A percentile compares a stretch with the other conserved stretches of the same genome.
These are phyloP conservation scores for Hypoxylon lienhwacheense DNA, from an alignment of 495 filamentous ascomycete genomes.

Conservation along the genomic window DNA sequence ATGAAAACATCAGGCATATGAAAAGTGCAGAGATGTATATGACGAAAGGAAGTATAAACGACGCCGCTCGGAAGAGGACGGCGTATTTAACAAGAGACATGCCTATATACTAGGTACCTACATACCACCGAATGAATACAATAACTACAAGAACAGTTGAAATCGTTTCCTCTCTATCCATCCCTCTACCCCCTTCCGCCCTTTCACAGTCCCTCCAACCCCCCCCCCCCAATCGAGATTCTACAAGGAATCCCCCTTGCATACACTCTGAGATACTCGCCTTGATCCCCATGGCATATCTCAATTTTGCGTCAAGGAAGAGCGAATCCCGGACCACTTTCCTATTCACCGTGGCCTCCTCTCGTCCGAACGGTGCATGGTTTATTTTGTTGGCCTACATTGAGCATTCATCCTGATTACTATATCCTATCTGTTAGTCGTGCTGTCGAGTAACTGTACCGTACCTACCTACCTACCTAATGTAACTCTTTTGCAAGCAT, in stretches of 20 bases:
- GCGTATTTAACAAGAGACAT: conserved; percentile 8
- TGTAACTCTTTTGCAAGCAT: no score
- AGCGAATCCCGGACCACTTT: conserved; percentile 29
- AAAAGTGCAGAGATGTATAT: conserved; percentile 18
- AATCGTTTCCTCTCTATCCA: neutral
- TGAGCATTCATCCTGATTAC: conserved; percentile 18
- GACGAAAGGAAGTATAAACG: conserved; percentile 29
- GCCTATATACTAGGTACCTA: conserved; percentile 11
- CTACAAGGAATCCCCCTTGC: conserved; percentile 26
- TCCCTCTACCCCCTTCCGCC: neutral
- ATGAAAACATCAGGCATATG: conserved; percentile 15
- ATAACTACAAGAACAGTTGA: conserved; percentile 9
- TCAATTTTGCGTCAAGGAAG: conserved; percentile 44
- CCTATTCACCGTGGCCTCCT: conserved; percentile 31
- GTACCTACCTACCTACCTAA: no score
- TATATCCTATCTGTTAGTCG: neutral
- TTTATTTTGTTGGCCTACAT: conserved; percentile 35
- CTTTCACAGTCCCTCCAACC: neutral
- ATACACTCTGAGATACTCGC: conserved; percentile 42
- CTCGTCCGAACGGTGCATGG: conserved; percentile 24
- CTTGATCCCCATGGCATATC: conserved; percentile 36
- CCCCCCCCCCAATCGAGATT: neutral
- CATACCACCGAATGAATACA: conserved; percentile 22
- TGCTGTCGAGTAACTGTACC: no score
- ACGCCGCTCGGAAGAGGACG: neutral